phyloP scores from a whole-genome alignment of 352 stramenopile genomes.

The Pythium periplocum region DNA sequence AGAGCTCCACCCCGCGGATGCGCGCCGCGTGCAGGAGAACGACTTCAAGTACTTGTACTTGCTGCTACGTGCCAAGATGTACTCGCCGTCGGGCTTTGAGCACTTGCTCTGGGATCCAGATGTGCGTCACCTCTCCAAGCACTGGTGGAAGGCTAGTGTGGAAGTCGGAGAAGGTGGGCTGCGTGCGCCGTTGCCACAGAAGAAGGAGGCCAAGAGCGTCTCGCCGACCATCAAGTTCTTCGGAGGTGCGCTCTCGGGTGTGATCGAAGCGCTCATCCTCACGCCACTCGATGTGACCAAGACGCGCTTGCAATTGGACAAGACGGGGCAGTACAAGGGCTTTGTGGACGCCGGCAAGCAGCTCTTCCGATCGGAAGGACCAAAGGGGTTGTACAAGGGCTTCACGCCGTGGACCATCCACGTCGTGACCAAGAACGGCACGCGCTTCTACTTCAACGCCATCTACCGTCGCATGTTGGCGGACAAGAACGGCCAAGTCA shows the following conservation, averaged over 20 bases:
- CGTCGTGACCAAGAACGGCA: constrained; percentile 88
- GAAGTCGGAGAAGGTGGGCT: constrained; percentile 72
- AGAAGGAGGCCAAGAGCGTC: constrained; percentile 61
- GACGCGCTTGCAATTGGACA: constrained; percentile 87
- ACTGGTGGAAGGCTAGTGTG: constrained; percentile 85
- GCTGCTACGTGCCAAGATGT: constrained; percentile 73
- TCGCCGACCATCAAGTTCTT: constrained; percentile 72
- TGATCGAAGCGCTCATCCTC: constrained; percentile 82
- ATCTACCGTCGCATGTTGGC: constrained; percentile 73
- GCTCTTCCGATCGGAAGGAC: constrained; percentile 70
- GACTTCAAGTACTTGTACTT: constrained; percentile 85
- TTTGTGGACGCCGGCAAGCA: constrained; percentile 85
- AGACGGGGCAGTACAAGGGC: constrained; percentile 78
- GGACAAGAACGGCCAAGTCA: constrained; percentile 80
- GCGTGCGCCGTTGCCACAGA: constrained; percentile 44
- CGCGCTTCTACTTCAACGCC: constrained; percentile 88
- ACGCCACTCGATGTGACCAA: constrained; percentile 88
- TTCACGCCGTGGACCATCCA: constrained; percentile 88
- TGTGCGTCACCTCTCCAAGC: constrained; percentile 80
- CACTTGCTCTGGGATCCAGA: constrained; percentile 75
- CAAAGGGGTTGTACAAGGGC: constrained; percentile 81
- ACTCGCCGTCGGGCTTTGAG: constrained; percentile 61
- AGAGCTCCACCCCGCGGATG: constrained; percentile 60
- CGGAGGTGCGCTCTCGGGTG: constrained; percentile 75
- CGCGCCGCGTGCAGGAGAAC: constrained; percentile 57